A percentile compares a stretch with the other conserved stretches of the same genome.
These are phyloP conservation scores for Hanseniaspora sp. DNA, from an alignment of 1,139 yeast species.

Conservation along the genomic window DNA sequence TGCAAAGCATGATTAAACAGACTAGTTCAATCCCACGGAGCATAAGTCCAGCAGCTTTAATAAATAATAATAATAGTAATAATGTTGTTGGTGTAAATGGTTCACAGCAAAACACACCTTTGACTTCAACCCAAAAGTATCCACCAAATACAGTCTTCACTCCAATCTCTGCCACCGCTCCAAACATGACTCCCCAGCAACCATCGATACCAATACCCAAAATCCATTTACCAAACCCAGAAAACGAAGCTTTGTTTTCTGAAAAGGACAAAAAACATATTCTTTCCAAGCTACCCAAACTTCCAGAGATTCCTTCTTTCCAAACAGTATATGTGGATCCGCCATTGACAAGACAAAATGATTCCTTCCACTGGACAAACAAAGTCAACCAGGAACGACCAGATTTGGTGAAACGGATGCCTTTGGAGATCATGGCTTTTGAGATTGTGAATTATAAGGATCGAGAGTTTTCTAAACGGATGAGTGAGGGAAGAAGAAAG, in stretches of 20 bases:
- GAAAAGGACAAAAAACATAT: slow-evolving; percentile 7
- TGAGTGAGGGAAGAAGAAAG: too few relatives aligned
- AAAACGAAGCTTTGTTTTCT: slow-evolving; percentile 2
- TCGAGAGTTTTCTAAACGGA: not conserved
- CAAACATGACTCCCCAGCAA: not conserved
- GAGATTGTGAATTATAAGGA: slow-evolving; percentile 3
- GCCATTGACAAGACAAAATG: not conserved
- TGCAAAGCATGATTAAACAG: not conserved
- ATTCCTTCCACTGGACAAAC: not conserved
- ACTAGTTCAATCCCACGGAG: not conserved
- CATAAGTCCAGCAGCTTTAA: not conserved
- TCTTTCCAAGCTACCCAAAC: slow-evolving; percentile 2
- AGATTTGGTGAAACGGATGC: not conserved
- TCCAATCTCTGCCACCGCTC: not conserved
- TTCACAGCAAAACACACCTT: not conserved
- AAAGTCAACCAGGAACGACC: not conserved
- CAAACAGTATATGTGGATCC: slow-evolving; percentile 12
- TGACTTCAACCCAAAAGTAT: not conserved
- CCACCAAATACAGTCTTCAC: not conserved
- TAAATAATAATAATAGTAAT: too few relatives aligned
- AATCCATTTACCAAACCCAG: not conserved
- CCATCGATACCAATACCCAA: not conserved
- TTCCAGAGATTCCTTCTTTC: slow-evolving; percentile 4
- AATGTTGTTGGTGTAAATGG: not conserved
- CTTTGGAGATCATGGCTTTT: not conserved